A percentile compares a stretch with the other conserved stretches of the same genome.
phyloP scores from a whole-genome alignment of 2,329 filamentous ascomycete genomes.

The Colletotrichum salicis region DNA sequence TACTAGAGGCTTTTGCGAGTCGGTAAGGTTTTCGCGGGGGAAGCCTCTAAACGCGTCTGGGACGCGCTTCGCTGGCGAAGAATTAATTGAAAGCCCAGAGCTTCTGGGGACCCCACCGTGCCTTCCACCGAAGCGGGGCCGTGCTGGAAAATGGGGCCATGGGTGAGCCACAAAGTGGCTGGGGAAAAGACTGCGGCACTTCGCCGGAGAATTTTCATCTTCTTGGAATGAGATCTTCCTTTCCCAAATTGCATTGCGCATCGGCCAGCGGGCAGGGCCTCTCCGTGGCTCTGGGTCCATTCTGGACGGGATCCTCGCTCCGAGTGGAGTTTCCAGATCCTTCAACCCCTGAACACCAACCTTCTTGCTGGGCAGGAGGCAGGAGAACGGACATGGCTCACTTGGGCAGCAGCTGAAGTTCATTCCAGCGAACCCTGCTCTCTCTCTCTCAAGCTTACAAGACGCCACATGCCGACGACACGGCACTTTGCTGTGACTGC shows the following conservation, averaged over 20 bases:
- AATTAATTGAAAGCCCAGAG: conserved; percentile 6
- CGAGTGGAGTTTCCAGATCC: conserved; percentile 13
- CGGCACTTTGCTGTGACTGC: conserved; percentile 26
- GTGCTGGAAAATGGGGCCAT: not conserved
- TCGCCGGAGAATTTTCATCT: not conserved
- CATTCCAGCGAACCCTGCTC: not conserved
- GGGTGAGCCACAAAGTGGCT: conserved; percentile 18
- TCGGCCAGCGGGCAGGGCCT: conserved; percentile 12
- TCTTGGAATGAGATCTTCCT: not conserved
- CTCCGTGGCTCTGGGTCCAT: conserved; percentile 6
- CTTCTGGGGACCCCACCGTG: conserved; percentile 1
- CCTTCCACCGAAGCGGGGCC: not conserved
- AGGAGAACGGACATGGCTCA: not conserved
- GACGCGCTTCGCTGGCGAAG: not conserved
- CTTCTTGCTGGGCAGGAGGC: not conserved
- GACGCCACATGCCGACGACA: conserved; percentile 13
- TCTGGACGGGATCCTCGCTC: conserved; percentile 2
- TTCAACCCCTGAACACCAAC: conserved; percentile 5
- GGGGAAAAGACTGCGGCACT: not conserved
- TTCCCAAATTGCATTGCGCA: not conserved
- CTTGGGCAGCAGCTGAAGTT: conserved; percentile 4
- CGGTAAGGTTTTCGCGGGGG: not conserved
- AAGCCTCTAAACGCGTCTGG: not conserved
- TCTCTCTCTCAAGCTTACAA: not conserved
- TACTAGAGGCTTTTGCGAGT: not conserved